Percentiles rank a stretch among this genome's conserved stretches.
These are phyloP conservation scores for Volvox reticuliferus DNA, from an alignment of 139 green algal species.

Conservation along the genomic window DNA sequence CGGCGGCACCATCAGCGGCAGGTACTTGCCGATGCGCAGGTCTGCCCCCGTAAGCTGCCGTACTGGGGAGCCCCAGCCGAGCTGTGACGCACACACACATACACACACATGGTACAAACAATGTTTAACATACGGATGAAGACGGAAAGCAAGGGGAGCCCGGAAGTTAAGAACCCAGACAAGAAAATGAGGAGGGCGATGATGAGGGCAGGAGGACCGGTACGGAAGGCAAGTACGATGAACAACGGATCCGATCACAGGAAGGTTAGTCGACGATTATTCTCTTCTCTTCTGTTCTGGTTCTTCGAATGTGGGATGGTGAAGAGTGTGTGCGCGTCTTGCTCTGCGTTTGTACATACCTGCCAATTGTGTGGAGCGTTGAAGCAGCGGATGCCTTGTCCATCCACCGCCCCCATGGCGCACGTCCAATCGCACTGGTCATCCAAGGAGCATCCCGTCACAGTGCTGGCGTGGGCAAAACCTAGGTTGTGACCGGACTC, in stretches of 20 bases:
- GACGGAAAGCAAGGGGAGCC: too few relatives aligned
- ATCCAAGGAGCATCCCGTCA: background rate
- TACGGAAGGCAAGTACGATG: too few relatives aligned
- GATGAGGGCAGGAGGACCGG: too few relatives aligned
- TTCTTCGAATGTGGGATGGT: too few relatives aligned
- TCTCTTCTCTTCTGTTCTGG: too few relatives aligned
- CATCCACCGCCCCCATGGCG: background rate
- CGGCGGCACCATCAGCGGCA: background rate
- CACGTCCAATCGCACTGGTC: constrained; percentile 41
- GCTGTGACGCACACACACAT: background rate
- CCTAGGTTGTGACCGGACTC: constrained; percentile 11
- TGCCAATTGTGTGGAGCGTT: constrained; percentile 32
- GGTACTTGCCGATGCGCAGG: background rate
- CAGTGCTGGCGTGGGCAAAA: background rate
- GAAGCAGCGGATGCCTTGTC: constrained; percentile 29
- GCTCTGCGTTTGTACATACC: background rate
- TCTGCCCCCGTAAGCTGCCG: background rate
- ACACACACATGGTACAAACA: too few relatives aligned
- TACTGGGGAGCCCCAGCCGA: background rate
- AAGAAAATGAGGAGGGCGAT: too few relatives aligned
- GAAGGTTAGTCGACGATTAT: too few relatives aligned
- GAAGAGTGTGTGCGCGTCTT: too few relatives aligned
- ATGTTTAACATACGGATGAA: too few relatives aligned
- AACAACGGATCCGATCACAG: too few relatives aligned
- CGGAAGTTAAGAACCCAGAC: too few relatives aligned